Conservation (phyloP, 371 early-diverging fungal genomes). For the Mucor piriformis region DNA sequence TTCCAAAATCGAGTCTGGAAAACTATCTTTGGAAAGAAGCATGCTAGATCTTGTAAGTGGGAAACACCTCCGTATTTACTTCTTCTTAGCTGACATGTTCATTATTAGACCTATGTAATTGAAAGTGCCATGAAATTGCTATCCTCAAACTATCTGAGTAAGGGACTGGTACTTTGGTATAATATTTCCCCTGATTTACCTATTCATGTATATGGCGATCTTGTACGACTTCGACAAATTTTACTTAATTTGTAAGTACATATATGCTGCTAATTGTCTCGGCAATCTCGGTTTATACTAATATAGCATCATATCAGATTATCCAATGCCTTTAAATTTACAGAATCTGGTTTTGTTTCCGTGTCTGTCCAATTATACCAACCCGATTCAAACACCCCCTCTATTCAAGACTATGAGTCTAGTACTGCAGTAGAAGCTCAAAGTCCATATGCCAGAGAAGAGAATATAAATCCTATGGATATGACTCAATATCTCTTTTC, state of each 20-base stretch:
- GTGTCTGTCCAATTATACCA: constrained; percentile 2
- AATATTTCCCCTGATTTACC: constrained; percentile 51
- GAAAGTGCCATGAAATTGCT: constrained; percentile 26
- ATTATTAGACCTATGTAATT: constrained; percentile 16
- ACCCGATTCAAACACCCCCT: not conserved
- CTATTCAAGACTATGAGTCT: not conserved
- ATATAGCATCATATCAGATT: too few relatives aligned
- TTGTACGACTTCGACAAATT: constrained; percentile 45
- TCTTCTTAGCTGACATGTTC: not conserved
- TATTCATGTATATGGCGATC: constrained; percentile 36
- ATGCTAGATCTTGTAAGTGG: constrained; percentile 19
- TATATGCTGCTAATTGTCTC: too few relatives aligned
- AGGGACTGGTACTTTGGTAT: constrained; percentile 51
- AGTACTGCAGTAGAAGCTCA: not conserved
- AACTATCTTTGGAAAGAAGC: constrained; percentile 37
- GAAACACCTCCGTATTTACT: not conserved
- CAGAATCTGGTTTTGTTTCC: constrained; percentile 51
- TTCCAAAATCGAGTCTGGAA: constrained; percentile 56
- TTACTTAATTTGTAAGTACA: constrained; percentile 50
- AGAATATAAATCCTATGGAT: not conserved
- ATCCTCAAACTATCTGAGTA: constrained; percentile 25
- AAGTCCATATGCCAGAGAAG: not conserved
- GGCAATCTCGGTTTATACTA: too few relatives aligned
- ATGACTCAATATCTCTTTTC: constrained; percentile 29
- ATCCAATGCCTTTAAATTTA: constrained; percentile 70